Percentiles rank a stretch among this genome's conserved stretches.
Conservation (phyloP, 257 asterid genomes). For the Penstemon newberryi region DNA sequence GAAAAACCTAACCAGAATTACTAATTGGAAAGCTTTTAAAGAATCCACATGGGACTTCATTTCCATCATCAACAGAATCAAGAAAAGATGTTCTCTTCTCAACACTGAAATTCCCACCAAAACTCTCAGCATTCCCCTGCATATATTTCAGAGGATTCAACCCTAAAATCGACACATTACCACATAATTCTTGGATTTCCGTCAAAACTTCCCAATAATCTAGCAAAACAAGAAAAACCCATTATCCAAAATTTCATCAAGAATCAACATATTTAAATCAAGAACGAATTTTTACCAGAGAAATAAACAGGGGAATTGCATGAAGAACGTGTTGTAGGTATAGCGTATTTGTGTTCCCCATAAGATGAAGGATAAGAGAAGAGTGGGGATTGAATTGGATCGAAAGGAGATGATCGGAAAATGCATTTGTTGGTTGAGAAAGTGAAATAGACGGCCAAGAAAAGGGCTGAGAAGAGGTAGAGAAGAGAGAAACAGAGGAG, state of each 20-base stretch:
- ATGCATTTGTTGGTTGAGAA: conserved; percentile 67
- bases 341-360: conserved; percentile 82
- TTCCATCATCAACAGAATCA: conserved; percentile 37
- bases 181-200: conserved; percentile 42
- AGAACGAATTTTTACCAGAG: conserved; percentile 46
- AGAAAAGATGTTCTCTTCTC: conserved; percentile 54
- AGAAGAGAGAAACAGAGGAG: conserved; percentile 70
- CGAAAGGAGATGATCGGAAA: conserved; percentile 70
- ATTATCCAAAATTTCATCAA: conserved; percentile 13
- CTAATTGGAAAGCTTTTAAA: conserved; percentile 56
- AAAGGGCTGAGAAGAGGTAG: conserved; percentile 63
- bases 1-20: conserved; percentile 46
- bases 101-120: conserved; percentile 75
- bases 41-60: conserved; percentile 82
- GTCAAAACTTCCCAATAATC: conserved; percentile 57
- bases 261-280: not conserved
- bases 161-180: conserved; percentile 40
- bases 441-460: conserved; percentile 48
- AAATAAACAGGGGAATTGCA: conserved; percentile 80
- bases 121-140: conserved; percentile 49
- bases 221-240: conserved; percentile 31
- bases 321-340: conserved; percentile 75
- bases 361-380: conserved; percentile 80
- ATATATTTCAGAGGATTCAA: conserved; percentile 45
- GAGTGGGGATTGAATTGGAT: conserved; percentile 64